phyloP scores from a whole-genome alignment of 305 asterid genomes.

The Solanum aculeatissimum region DNA sequence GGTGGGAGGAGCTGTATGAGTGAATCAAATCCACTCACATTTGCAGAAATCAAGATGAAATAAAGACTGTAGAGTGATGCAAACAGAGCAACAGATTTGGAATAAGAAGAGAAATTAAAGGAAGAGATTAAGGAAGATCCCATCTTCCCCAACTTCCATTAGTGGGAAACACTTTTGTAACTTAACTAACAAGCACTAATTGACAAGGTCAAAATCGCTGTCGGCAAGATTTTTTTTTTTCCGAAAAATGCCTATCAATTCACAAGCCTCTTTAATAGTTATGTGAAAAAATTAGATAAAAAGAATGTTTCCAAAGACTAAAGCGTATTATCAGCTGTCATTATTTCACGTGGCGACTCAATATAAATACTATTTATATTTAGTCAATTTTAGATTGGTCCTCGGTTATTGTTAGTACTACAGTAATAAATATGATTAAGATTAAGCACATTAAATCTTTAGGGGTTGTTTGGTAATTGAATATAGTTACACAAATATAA shows the following conservation, averaged over 20 bases:
- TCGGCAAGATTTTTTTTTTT: not conserved
- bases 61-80: not conserved
- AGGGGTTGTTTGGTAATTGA: not conserved
- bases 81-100: not conserved
- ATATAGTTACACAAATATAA: no score
- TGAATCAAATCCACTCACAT: slow-evolving; percentile 31
- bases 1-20: slow-evolving; percentile 40
- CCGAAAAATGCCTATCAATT: not conserved
- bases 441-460: not conserved
- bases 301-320: no score
- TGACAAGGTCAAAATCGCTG: not conserved
- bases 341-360: not conserved
- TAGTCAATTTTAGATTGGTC: not conserved
- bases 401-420: not conserved
- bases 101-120: not conserved
- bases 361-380: not conserved
- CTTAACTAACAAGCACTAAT: not conserved
- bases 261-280: not conserved
- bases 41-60: slow-evolving; percentile 5
- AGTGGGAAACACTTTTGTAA: not conserved
- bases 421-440: no score
- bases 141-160: slow-evolving; percentile 3
- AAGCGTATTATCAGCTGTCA: not conserved
- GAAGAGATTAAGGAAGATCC: slow-evolving; percentile 9
- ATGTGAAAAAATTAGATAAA: not conserved